Evolutionary conservation across 169 alveolate genomes (phyloP), one percentile per base, ranked within the genome.

Genomic region (Babesia bigemina): DNA sequence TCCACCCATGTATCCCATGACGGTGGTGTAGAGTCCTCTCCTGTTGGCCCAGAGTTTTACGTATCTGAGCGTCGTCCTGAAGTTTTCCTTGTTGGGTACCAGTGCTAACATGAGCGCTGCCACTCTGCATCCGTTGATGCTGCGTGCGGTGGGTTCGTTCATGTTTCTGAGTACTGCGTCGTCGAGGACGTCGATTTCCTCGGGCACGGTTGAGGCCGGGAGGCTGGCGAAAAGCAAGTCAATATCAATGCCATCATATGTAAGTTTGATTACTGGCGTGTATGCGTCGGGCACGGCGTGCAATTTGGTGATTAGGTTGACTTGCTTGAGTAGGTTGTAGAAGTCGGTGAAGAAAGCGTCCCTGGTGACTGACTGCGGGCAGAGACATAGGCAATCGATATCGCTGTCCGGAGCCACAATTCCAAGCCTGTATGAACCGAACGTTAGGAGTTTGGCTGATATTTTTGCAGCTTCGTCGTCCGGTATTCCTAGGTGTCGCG

Each of bases 1-100:
- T 9, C 99, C 99, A 12, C 99, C 99, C 26, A 97, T 91, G 71
- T 92, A 98, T 11, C 99, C 99, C 74, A 97, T 85, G 39, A 97
- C 99, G 77, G 97, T 98, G 62, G 98, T 92, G 91, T 97, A 97
- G n/a, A 98, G 88, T n/a, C 99, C 99, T 73, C 99, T 86, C 70
- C 93, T 85, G 85, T 96, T 95, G 61, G 99, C 99, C 99, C 99
- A 98, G 69, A 95, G 93, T 86, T 97, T 97, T 45, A 98, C 94
- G 67, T 95, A 94, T 56, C 99, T 84, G 76, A 98, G 91, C 13
- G 99, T 94, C 47, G 95, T 91, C 77, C 98, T 88, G 86, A 96
- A 96, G 82, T 93, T 87, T 19, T 93, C 96, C 53, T 91, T 85
- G 70, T 95, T 92, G 16, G 99, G 99, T 1, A 98, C 99, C 16